Evolutionary conservation across 2,329 filamentous ascomycete species (phyloP), one percentile per base, ranked within the genome.

Genomic region (Ophiobolus disseminans): DNA sequence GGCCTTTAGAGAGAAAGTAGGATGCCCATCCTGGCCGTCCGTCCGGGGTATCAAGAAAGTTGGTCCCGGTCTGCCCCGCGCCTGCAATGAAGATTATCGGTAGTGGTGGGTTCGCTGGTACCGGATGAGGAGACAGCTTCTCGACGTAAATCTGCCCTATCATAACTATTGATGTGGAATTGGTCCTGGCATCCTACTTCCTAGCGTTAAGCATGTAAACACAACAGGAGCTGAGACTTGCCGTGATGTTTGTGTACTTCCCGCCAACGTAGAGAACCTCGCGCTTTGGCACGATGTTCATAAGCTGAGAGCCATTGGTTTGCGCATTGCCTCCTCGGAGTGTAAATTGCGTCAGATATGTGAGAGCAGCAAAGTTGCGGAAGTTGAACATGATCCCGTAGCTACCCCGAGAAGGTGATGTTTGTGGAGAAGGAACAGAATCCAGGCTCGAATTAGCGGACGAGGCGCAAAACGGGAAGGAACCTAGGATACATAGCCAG

Each of bases 1-100:
- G 77, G 25, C 78, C 77, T 23, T 73, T 69, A 7, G 56, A 50
- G 14, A 81, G 53, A 55, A 81, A 81, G 47, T 72, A 70, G 2
- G 75, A 76, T 0, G 78, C 74, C 79, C 78, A 82, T n/a, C 78
- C 78, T 5, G 69, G 70, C n/a, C 72, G 63, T 39, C 75, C 76
- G 46, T 82, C 77, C 8, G 79, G 77, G 13, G 78, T 81, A 35
- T 73, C 74, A 17, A 68, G 50, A 30, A 55, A 68, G 26, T 64
- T 64, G 8, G 56, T 55, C 8, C 62, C 56, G 1, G 56, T 59
- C 22, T 62, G 58, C 17, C 26, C 63, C 25, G 45, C 46, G 5
- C 51, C 58, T 11, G 49, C 38, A 16, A 62, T 48, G 22, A 62
- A 50, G 23, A 57, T 32, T 2, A 55, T 41, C 2, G 54, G 51